These are phyloP conservation scores for Alternaria metachromatica DNA, from an alignment of 2,329 filamentous ascomycete genomes.

Conservation along the genomic window DNA sequence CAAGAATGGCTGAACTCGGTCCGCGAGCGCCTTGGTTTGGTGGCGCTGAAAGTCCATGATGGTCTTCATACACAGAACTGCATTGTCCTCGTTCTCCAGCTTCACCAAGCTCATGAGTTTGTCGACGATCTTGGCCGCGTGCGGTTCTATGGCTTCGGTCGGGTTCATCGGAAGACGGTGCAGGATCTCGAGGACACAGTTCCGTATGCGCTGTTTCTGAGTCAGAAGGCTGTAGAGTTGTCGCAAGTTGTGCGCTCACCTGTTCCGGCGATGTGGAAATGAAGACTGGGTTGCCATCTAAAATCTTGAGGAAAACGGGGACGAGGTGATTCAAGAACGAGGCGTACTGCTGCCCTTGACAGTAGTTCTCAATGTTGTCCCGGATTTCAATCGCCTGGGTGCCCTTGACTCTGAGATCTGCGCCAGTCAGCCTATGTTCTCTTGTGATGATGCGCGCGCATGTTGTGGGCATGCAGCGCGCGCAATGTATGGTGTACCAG, in stretches of 20 bases:
- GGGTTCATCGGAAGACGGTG: conserved; percentile 81
- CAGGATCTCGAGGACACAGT: conserved; percentile 91
- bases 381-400: conserved; percentile 85
- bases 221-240: conserved; percentile 16
- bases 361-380: conserved; percentile 90
- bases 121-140: conserved; percentile 87
- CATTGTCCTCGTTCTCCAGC: conserved; percentile 97
- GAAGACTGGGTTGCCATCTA: conserved; percentile 87
- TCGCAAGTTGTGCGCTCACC: conserved; percentile 57
- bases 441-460: neutral
- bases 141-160: conserved; percentile 82
- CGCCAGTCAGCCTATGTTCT: conserved; percentile 24
- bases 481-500: conserved; percentile 33
- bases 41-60: conserved; percentile 96
- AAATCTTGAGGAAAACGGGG: conserved; percentile 84
- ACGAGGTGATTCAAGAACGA: conserved; percentile 86
- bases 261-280: conserved; percentile 90
- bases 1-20: conserved; percentile 87
- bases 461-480: neutral
- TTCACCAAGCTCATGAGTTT: conserved; percentile 86
- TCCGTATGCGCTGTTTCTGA: conserved; percentile 76
- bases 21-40: conserved; percentile 80
- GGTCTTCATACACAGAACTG: conserved; percentile 96
- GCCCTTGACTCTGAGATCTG: conserved; percentile 82
- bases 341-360: conserved; percentile 75